Conservation (phyloP, 805 yeast species). For the Naumovozyma dairenensis region DNA sequence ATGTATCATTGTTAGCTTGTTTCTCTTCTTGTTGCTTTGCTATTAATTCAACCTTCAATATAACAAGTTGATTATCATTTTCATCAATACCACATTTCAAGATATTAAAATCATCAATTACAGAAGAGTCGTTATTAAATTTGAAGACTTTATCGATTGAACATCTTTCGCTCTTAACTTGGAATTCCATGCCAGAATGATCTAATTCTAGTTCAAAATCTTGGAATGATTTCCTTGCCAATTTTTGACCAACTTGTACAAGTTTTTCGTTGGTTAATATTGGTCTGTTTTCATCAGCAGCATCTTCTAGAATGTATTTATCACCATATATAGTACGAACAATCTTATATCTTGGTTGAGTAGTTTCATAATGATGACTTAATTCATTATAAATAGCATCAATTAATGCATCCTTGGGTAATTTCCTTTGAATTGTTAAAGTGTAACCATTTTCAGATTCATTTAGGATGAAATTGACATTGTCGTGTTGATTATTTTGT, state of each 20-base stretch:
- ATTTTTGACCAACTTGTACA: conserved; percentile 11
- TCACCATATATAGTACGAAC: conserved; percentile 24
- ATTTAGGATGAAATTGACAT: conserved; percentile 7
- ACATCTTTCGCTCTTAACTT: conserved; percentile 16
- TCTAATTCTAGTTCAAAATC: conserved; percentile 23
- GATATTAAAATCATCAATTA: conserved; percentile 18
- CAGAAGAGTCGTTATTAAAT: conserved; percentile 12
- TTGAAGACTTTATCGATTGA: conserved; percentile 13
- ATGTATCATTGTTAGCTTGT: conserved; percentile 1
- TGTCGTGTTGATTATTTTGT: background rate
- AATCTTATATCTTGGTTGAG: conserved; percentile 17
- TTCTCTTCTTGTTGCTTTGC: background rate
- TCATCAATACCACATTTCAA: conserved; percentile 18
- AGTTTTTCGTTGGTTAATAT: conserved; percentile 15
- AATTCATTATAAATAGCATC: conserved; percentile 10
- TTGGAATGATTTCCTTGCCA: conserved; percentile 19
- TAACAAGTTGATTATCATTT: conserved; percentile 9
- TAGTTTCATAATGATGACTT: no score
- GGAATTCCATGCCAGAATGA: conserved; percentile 19
- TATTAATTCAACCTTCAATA: conserved; percentile 9
- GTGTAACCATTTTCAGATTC: conserved; percentile 11
- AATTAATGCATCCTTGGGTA: conserved; percentile 14
- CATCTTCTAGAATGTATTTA: conserved; percentile 22
- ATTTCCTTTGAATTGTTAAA: conserved; percentile 13
- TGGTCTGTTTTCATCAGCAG: conserved; percentile 13